Evolutionary conservation across 176 grass and related monocot genomes (phyloP), one percentile per base, ranked within the genome.

Genomic region (Olyra latifolia): DNA sequence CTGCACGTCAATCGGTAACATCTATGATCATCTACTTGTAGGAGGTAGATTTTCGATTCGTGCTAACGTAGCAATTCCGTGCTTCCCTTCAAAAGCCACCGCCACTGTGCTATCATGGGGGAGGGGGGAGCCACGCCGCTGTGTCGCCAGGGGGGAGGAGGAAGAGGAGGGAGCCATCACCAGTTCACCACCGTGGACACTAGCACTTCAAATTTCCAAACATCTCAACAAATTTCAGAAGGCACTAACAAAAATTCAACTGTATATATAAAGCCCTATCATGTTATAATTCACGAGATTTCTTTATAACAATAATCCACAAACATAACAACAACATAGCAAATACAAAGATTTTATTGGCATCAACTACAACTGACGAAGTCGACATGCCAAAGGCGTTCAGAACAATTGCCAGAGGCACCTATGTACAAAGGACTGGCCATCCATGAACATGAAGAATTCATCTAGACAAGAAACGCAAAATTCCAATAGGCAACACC

Each of bases 291-390:
- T 3, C 10, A 22, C 15, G 42, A 46, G 41, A 17, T 59, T 83
- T 68, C 75, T 61, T 23, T n/a, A 74, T 42, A 41, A 16, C 15
- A 76, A 74, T 74, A 75, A 71, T 25, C 59, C 69, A 10, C 76
- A 56, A 62, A 30, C 50, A 69, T 53, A 55, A 61, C 20, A 69
- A 39, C 35, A 23, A 54, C 62, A 45, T 38, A 53, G 8, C 42
- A 66, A 82, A 41, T 82, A 89, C 64, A 81, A 48, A 50, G 66
- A 64, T 25, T 47, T 88, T 64, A 77, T 85, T 88, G 66, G 44
- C 80, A 73, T 55, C 53, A 71, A 61, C 67, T 71, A 48, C 40
- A 20, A 87, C 66, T 66, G 57, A 22, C 63, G 41, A 29, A 71
- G 72, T 25, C 5, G 40, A 80, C 77, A 66, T 81, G 40, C 23